Conservation (phyloP, 805 yeast genomes). For the Cephaloascus fragrans region DNA sequence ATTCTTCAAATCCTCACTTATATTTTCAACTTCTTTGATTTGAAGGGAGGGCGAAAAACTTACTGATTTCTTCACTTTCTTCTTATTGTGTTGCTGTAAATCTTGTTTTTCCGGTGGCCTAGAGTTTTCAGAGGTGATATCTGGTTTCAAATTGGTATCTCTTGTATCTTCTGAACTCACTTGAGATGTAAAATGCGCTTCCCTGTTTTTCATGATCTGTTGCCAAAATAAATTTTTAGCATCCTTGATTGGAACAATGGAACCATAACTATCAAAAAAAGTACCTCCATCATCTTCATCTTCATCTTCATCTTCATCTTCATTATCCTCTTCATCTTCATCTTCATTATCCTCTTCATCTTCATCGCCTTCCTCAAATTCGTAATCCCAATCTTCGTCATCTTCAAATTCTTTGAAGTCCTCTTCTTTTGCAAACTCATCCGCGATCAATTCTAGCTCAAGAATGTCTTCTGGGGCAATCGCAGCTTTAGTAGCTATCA, state of each 20-base stretch:
- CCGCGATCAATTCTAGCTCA: constrained; percentile 46
- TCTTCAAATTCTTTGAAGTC: constrained; percentile 13
- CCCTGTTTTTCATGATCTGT: constrained; percentile 22
- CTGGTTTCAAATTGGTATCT: no score
- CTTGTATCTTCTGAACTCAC: not conserved
- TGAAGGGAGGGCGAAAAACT: constrained; percentile 42
- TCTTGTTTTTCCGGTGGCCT: not conserved
- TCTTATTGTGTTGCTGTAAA: not conserved
- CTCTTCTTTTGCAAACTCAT: constrained; percentile 19
- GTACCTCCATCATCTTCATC: constrained; percentile 19
- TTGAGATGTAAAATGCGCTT: constrained; percentile 7
- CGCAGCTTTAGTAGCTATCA: constrained; percentile 7
- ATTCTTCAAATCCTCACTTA: constrained; percentile 35
- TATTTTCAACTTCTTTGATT: constrained; percentile 50
- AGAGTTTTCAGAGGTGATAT: not conserved
- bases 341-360: constrained; percentile 25
- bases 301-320: constrained; percentile 24
- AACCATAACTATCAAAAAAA: constrained; percentile 6
- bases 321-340: constrained; percentile 22
- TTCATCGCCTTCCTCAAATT: constrained; percentile 23
- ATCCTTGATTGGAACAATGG: constrained; percentile 10
- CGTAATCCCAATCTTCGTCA: constrained; percentile 28
- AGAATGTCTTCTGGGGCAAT: constrained; percentile 36
- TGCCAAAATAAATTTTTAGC: constrained; percentile 30
- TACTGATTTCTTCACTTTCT: constrained; percentile 34